Conservation (phyloP, 106 monocot species). For the Dendrobium nobile region DNA sequence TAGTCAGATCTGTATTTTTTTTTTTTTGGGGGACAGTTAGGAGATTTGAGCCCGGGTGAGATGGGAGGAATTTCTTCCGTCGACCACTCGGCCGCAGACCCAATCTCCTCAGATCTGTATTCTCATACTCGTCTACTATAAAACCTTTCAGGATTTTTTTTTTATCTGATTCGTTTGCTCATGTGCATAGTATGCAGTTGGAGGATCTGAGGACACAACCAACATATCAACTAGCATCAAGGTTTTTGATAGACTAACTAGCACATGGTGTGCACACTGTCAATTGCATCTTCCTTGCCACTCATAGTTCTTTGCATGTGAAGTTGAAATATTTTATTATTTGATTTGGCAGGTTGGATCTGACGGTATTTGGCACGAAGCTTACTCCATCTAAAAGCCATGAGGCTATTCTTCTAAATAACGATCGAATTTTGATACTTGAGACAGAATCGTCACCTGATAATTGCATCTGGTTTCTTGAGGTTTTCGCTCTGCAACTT, state of each 20-base stretch:
- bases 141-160: neutral
- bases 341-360: slow-evolving; percentile 40
- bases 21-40: too few relatives aligned
- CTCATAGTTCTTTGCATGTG: neutral
- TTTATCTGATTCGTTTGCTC: slow-evolving; percentile 6
- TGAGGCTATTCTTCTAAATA: slow-evolving; percentile 35
- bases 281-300: too few relatives aligned
- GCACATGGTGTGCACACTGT: slow-evolving; percentile 43
- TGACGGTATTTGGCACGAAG: slow-evolving; percentile 50
- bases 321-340: neutral
- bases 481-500: slow-evolving; percentile 38
- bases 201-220: slow-evolving; percentile 30
- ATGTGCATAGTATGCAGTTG: slow-evolving; percentile 55
- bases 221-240: slow-evolving; percentile 22
- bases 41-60: too few relatives aligned
- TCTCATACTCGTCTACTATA: neutral
- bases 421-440: slow-evolving; percentile 54
- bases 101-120: neutral
- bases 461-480: slow-evolving; percentile 74
- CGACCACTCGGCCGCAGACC: too few relatives aligned
- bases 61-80: too few relatives aligned
- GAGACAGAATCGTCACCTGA: slow-evolving; percentile 32
- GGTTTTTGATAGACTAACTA: slow-evolving; percentile 39
- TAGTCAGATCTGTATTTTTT: neutral
- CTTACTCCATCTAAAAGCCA: slow-evolving; percentile 41